Base-by-base conservation (phyloP, 2,329 filamentous ascomycete genomes). In the Hypoxylon sp. region DNA sequence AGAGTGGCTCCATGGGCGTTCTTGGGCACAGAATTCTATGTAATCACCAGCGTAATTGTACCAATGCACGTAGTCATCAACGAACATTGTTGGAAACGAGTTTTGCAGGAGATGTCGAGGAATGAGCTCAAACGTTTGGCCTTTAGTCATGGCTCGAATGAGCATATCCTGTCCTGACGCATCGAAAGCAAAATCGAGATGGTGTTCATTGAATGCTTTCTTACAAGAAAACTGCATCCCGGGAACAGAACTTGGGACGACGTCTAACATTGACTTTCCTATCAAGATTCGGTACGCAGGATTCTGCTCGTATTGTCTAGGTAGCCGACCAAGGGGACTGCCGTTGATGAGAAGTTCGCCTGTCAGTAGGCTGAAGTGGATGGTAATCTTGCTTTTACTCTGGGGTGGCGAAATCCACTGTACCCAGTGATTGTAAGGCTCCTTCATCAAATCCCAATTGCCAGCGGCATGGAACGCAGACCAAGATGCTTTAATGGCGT, bases 291-390 rank as follows among this genome's bases (percentile, higher is more conserved):
- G 10, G 67, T 86, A 89, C 0, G 76, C 76, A 0, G 71, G 6
- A 57, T 86, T 79, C 0, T 13, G 6, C 35, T 83, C 78, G 53
- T 86, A 89, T 0, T 81, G 66, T 0, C 10, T 2, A 0, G 87
- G 87, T 0, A 89, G 78, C 1, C 83, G 80, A 3, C 80, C 74
- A 0, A 88, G 70, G 0, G 85, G 86, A 0, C 77, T 46, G 0
- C 87, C 87, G 62, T 88, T 80, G 0, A 90, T 81, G 0, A 88
- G 78, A 0, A 91, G 76, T 24, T 84, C 79, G 0, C 84, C 87
- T 0, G 80, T 84, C 1, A 90, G 69, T 0, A 88, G 53, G 66
- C 87, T 87, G 69, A 84, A 84, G 26, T 85, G 81, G 3, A n/a
- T n/a, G n/a, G n/a, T n/a, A n/a, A n/a, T n/a, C n/a, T n/a, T n/a